These are phyloP conservation scores for Auricularia sp. DNA, from an alignment of 768 basidiomycete species.

Conservation along the genomic window DNA sequence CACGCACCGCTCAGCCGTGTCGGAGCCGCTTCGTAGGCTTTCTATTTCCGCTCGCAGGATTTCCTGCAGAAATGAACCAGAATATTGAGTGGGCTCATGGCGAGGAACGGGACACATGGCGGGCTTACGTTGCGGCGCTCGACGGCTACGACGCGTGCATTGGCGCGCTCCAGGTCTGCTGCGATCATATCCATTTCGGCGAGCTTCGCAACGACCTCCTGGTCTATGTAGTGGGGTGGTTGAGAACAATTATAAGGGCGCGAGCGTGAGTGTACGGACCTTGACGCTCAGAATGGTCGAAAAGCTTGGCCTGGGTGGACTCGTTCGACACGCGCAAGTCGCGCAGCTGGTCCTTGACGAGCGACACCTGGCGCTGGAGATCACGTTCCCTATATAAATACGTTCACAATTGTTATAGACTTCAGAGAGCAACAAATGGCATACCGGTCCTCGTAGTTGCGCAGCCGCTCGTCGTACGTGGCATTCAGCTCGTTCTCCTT, in stretches of 20 bases:
- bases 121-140: slow-evolving; percentile 79
- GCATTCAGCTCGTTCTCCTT: slow-evolving; percentile 97
- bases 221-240: slow-evolving; percentile 41
- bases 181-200: slow-evolving; percentile 93
- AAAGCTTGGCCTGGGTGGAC: slow-evolving; percentile 81
- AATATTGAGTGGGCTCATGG: background rate
- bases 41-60: slow-evolving; percentile 94
- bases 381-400: slow-evolving; percentile 67
- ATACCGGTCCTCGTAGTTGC: slow-evolving; percentile 93
- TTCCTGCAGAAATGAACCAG: slow-evolving; percentile 44
- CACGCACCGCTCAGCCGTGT: slow-evolving; percentile 57
- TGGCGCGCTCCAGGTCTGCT: slow-evolving; percentile 91
- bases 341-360: slow-evolving; percentile 79
- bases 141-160: slow-evolving; percentile 81
- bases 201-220: slow-evolving; percentile 82
- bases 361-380: slow-evolving; percentile 80
- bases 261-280: slow-evolving; percentile 34
- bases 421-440: slow-evolving; percentile 14
- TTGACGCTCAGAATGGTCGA: slow-evolving; percentile 86
- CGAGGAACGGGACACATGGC: background rate
- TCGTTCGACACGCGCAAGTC: slow-evolving; percentile 89
- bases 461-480: slow-evolving; percentile 89
- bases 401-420: background rate
- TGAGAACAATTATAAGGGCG: background rate
- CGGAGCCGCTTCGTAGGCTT: slow-evolving; percentile 68